Evolutionary conservation across 2,329 filamentous ascomycete species (phyloP), one percentile per base, ranked within the genome.

Genomic region (Neoscytalidium dimidiatum): DNA sequence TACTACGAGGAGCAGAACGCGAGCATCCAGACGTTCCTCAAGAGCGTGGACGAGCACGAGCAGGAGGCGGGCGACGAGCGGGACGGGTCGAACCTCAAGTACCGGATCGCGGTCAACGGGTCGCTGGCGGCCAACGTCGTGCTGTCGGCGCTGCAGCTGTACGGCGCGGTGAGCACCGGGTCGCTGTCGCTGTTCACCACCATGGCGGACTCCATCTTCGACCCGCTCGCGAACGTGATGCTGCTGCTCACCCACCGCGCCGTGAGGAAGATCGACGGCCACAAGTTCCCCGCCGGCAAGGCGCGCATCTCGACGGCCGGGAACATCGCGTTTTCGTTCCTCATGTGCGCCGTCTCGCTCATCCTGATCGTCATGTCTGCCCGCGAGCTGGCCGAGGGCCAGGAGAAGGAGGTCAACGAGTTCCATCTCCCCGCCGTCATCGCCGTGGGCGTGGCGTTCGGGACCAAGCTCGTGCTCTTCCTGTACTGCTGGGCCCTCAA

Each of bases 121-220:
- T 87, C 82, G 43, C 92, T 97, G 70, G 86, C 81, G 0, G 94
- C 94, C 66, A 98, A 98, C 72, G 77, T 97, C 64, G 67, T 91
- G 26, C 84, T 99, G 6, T 88, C 94, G 0, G 84, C 84, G 3
- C 83, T 99, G n/a, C 95, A 99, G 78, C 82, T 97, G 38, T 99
- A 96, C 75, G 95, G 90, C 49, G 95, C 95, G 67, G 86, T 92
- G 48, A 87, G 91, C 0, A 97, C 94, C 0, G 88, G 90, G 49
- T 97, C 93, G n/a, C 85, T 98, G 35, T 97, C 94, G 4, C 88
- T 99, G 52, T 97, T 98, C 81, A 97, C 95, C 14, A 99, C 94
- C 68, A 96, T 96, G 91, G 94, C 94, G 17, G 95, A 99, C 78
- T 89, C 94, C 60, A 84, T 98, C 69, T 98, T 98, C 79, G 95